Base-by-base conservation (phyloP, 306 rosid species). In the Pueraria montana region DNA sequence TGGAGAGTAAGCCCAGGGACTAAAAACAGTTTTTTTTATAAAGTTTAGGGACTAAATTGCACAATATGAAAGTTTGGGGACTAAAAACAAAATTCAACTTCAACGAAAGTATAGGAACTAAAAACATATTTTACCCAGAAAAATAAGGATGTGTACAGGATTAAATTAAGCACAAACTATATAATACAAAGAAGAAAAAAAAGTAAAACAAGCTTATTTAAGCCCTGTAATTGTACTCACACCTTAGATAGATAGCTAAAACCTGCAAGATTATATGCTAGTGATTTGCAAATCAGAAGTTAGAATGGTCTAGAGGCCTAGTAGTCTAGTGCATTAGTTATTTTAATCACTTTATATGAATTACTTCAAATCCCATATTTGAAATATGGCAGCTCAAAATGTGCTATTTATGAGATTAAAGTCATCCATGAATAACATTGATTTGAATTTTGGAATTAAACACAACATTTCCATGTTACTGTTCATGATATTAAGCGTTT, bases 241-340 rank as follows among this genome's bases (percentile, higher is more conserved):
- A 34, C 40, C 40, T 78, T 49, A 66, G 12, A 78, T 30, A 65
- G 52, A 78, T 20, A 49, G 49, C 62, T 46, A 26, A 34, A 52
- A 42, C n/a, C 45, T 45, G 3, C 8, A 40, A 24, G 71, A 66
- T 66, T 38, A 9, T 18, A 64, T 32, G 17, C 11, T 17, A 36
- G 16, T 36, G 27, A 38, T 38, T 66, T 66, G 16, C 9, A 10
- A 38, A 66, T 66, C 0, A 38, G 30, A 66, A n/a, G 30, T 66
- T n/a, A 66, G 27, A 66, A 38, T 38, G 17, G 30, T 38, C 43
- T 8, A 8, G 11, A 8, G 40, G 43, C 17, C 49, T n/a, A 10
- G 72, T 10, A 38, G 27, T 18, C 72, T 5, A 18, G 13, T 66
- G 6, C 50, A 66, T 11, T 38, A 38, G 49, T 66, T 66, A 36